Percentiles rank a stretch among this genome's conserved stretches.
phyloP scores from a whole-genome alignment of 768 basidiomycete species.

The Pleurotus salmoneostramineus region DNA sequence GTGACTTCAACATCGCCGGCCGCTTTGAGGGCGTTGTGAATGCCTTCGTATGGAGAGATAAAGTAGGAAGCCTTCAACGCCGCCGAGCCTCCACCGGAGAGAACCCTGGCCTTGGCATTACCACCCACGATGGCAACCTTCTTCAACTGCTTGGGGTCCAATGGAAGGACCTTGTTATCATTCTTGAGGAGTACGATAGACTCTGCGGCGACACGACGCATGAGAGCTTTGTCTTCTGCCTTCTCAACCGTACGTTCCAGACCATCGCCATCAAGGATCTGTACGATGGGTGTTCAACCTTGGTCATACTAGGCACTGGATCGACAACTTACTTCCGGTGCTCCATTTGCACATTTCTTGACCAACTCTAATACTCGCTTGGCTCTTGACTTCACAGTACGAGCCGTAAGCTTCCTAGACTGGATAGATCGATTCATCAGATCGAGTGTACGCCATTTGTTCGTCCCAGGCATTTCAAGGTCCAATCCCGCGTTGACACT shows the following conservation, averaged over 20 bases:
- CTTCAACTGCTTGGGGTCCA: conserved; percentile 44
- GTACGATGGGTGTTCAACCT: neutral
- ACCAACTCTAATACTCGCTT: conserved; percentile 63
- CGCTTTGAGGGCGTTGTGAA: conserved; percentile 51
- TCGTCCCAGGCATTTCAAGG: conserved; percentile 75
- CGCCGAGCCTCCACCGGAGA: conserved; percentile 73
- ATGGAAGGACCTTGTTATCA: conserved; percentile 47
- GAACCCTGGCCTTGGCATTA: conserved; percentile 58
- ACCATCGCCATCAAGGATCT: conserved; percentile 73
- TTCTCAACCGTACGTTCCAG: conserved; percentile 60
- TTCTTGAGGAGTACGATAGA: conserved; percentile 79
- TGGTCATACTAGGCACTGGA: neutral
- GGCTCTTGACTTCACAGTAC: conserved; percentile 65
- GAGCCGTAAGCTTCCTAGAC: conserved; percentile 61
- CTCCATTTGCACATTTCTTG: conserved; percentile 61
- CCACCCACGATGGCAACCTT: conserved; percentile 76
- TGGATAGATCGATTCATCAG: conserved; percentile 57
- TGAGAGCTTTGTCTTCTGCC: conserved; percentile 55
- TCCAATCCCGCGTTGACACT: conserved; percentile 75
- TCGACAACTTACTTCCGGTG: conserved; percentile 49
- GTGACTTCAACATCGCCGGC: conserved; percentile 48
- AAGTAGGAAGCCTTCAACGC: conserved; percentile 74
- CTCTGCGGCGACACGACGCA: conserved; percentile 64
- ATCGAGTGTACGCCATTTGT: conserved; percentile 74
- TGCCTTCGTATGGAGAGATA: conserved; percentile 73